Evolutionary conservation across 495 filamentous ascomycete species (phyloP).

Genomic region (Aspergillus sclerotioniger): DNA sequence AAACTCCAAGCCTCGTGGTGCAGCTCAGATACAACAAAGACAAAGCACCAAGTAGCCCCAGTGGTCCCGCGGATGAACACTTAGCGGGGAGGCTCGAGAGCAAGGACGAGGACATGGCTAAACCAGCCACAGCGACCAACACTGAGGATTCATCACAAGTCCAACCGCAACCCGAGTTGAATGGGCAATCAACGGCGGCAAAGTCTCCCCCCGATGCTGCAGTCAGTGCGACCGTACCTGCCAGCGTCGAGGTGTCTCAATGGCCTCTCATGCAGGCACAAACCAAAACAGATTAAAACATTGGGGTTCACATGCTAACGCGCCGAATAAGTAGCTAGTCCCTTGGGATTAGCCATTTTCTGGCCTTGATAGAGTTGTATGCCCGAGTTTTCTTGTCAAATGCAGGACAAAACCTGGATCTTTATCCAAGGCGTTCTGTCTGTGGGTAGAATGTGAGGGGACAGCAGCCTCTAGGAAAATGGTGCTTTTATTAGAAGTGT

Average conservation of each 20-base stretch:
- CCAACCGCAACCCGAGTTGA: conserved; percentile 4
- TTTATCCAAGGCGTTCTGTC: conserved; percentile 7
- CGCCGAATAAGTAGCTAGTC: not conserved
- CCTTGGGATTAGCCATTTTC: not conserved
- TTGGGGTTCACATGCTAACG: not conserved
- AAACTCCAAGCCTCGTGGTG: conserved; percentile 61
- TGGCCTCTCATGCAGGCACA: not conserved
- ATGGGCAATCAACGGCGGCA: not conserved
- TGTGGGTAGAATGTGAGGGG: conserved; percentile 1
- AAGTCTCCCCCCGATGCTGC: not conserved
- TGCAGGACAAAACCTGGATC: conserved; percentile 7
- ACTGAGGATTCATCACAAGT: conserved; percentile 1
- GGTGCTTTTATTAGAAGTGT: not conserved
- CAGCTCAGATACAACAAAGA: conserved; percentile 56
- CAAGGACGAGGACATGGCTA: conserved; percentile 1
- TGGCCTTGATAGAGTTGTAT: conserved; percentile 8
- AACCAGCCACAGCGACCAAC: not conserved
- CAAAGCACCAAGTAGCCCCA: conserved; percentile 19
- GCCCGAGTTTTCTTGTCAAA: conserved; percentile 5
- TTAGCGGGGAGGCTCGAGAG: conserved; percentile 5
- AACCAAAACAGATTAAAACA: conserved; percentile 1
- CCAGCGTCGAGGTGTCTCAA: not conserved
- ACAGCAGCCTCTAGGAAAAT: not conserved
- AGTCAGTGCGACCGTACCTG: not conserved
- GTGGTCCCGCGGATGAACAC: conserved; percentile 22